Conservation (phyloP, 495 filamentous ascomycete genomes). For the Aspergillus funiculosus region DNA sequence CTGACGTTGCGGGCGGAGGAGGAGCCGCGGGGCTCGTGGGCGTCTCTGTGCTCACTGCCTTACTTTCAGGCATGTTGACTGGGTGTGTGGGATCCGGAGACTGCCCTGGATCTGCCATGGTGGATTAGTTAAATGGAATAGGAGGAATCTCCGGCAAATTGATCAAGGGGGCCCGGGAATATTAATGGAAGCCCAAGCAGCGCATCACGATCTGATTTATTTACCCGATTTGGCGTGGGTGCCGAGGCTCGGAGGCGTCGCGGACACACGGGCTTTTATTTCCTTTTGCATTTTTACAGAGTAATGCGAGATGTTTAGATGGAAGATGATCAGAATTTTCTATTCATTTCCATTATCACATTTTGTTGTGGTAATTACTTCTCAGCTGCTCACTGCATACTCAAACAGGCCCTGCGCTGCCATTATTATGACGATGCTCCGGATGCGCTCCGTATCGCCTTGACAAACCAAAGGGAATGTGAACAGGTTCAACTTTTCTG, state of each 20-base stretch:
- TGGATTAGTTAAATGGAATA: not conserved
- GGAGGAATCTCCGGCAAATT: not conserved
- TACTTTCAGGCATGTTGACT: conserved; percentile 7
- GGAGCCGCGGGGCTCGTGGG: conserved; percentile 20
- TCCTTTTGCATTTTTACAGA: no score
- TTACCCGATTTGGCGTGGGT: conserved; percentile 8
- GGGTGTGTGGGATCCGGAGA: not conserved
- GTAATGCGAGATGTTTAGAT: no score
- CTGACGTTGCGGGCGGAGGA: conserved; percentile 6
- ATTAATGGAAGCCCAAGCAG: conserved; percentile 1
- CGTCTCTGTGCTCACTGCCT: conserved; percentile 18
- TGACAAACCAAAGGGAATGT: no score
- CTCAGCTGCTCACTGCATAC: not conserved
- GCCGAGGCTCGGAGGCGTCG: conserved; percentile 23
- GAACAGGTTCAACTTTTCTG: no score
- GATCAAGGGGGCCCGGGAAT: conserved; percentile 8
- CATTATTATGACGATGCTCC: no score
- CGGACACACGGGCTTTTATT: no score
- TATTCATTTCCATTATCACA: no score
- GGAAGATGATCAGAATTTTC: no score
- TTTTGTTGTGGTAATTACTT: no score
- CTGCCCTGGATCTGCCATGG: conserved; percentile 9
- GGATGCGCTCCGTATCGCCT: no score
- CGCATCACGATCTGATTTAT: conserved; percentile 6
- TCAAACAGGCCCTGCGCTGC: not conserved